Base-by-base conservation (phyloP, 2,329 filamentous ascomycete genomes). In the Neonectria neomacrospora region DNA sequence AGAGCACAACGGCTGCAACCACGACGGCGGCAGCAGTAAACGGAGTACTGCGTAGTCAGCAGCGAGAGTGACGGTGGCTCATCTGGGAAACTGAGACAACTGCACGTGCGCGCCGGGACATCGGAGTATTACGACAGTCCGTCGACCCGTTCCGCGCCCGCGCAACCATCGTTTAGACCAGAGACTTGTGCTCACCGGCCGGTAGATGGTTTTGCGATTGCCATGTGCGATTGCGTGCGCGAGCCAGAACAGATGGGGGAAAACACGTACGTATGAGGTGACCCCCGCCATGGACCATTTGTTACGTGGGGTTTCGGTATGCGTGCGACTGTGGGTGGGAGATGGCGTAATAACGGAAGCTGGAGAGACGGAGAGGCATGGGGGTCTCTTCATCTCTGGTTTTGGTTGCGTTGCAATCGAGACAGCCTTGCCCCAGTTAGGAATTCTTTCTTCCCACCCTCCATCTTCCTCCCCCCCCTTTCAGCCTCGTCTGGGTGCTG, bases 291-390 rank as follows among this genome's bases (percentile, higher is more conserved):
- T 23, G n/a, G 37, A 14, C 3, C 16, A 34, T 14, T 18, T 16
- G 20, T 44, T 47, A 57, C 69, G 69, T 68, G 69, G 65, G 65
- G 69, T 71, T 52, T 12, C 5, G 9, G 7, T 20, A n/a, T 20
- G 34, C 7, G 32, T 34, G 32, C 28, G 39, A 47, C 28, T 58
- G 56, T 48, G 56, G 32, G 20, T 39, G 47, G 18, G 50, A 52
- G 50, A 52, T 52, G 50, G 50, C 50, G 30, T 14, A 18, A 32
- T 39, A 26, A 26, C 23, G 44, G 23, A 14, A 14, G 5, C 14
- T 39, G 20, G 50, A 52, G 50, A 32, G 14, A 37, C 5, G 2
- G 34, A 37, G 14, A 14, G 34, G 14, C 14, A 56, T 48, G 54
- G 34, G n/a, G 6, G 30, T 52, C 32, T 52, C 50, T 22, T 52